Percentiles rank a stretch among this genome's conserved stretches.
These are phyloP conservation scores for Strigomonas culicis DNA, from an alignment of 208 protist genomes.

Conservation along the genomic window DNA sequence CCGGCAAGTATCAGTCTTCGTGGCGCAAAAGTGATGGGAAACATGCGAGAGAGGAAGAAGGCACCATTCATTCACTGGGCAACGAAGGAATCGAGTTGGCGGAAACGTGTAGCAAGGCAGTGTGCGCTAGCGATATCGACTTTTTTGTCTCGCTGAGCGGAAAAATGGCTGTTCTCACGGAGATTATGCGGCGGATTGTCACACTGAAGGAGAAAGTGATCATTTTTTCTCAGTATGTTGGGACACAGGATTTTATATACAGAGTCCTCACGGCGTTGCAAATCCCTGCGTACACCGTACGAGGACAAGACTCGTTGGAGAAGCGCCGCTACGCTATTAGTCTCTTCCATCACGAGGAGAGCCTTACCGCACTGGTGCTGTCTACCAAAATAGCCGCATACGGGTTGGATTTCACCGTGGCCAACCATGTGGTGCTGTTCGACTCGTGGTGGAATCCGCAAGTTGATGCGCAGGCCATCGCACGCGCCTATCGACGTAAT, in stretches of 20 bases:
- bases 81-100: constrained; percentile 10
- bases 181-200: constrained; percentile 49
- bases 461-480: constrained; percentile 96
- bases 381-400: constrained; percentile 97
- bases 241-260: constrained; percentile 76
- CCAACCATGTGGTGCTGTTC: constrained; percentile 98
- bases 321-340: constrained; percentile 47
- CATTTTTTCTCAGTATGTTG: constrained; percentile 88
- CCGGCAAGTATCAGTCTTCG: constrained; percentile 52
- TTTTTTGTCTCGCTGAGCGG: constrained; percentile 63
- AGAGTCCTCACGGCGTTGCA: constrained; percentile 47
- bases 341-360: constrained; percentile 50
- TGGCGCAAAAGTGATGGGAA: constrained; percentile 13
- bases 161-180: constrained; percentile 67
- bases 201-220: constrained; percentile 66
- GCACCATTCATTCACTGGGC: neutral
- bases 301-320: constrained; percentile 64
- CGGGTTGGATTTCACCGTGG: constrained; percentile 98
- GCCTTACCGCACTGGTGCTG: constrained; percentile 83
- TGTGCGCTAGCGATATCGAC: constrained; percentile 15
- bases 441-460: constrained; percentile 99
- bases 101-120: constrained; percentile 20
- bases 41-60: constrained; percentile 4
- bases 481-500: constrained; percentile 97
- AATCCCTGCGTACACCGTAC: constrained; percentile 53